These are phyloP conservation scores for Diaporthe humulicola DNA, from an alignment of 2,329 filamentous ascomycete species.

Conservation along the genomic window DNA sequence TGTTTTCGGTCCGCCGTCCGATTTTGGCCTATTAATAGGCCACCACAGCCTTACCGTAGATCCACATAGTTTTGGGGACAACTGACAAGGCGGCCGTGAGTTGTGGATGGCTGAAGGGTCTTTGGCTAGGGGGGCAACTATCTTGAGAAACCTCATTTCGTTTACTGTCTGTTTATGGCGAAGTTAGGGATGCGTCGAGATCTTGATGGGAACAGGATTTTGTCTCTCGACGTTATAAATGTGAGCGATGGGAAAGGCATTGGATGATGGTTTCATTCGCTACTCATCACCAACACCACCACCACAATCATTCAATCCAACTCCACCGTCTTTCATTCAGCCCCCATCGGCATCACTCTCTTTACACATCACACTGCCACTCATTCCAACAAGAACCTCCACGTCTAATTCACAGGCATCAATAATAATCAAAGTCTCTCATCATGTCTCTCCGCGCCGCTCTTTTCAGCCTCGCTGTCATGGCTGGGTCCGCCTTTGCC, in stretches of 20 bases:
- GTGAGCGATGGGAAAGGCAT: background rate
- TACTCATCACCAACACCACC: background rate
- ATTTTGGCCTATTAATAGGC: background rate
- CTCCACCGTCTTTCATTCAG: background rate
- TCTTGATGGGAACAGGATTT: background rate
- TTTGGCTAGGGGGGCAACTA: background rate
- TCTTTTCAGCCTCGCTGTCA: slow-evolving; percentile 11
- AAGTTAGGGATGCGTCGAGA: background rate
- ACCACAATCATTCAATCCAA: background rate
- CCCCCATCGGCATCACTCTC: background rate
- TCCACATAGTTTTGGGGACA: background rate
- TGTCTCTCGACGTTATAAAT: background rate
- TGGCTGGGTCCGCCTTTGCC: background rate
- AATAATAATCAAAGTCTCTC: background rate
- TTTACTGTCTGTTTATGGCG: background rate
- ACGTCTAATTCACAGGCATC: background rate
- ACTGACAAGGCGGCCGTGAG: background rate
- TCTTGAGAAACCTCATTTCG: background rate
- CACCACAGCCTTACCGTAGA: slow-evolving; percentile 9
- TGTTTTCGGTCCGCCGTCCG: background rate
- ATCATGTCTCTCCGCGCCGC: slow-evolving; percentile 2
- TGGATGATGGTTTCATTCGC: background rate
- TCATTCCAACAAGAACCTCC: background rate
- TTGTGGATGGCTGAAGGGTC: background rate
- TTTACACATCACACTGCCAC: background rate